These are phyloP conservation scores for Dothistroma septosporum DNA, from an alignment of 2,329 filamentous ascomycete genomes.

Conservation along the genomic window DNA sequence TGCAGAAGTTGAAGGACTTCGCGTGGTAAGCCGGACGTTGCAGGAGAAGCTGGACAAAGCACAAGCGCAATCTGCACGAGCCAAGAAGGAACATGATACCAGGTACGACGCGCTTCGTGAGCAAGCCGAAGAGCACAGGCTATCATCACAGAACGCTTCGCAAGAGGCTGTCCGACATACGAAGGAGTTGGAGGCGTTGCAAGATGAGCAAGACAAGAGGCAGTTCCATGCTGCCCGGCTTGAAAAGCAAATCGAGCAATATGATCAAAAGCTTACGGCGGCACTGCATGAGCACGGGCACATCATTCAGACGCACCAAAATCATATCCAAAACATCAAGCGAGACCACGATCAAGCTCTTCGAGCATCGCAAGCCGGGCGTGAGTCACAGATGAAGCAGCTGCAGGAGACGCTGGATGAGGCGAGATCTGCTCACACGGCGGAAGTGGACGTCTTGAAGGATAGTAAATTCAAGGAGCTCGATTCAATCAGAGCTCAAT, in stretches of 20 bases:
- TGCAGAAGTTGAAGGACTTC: constrained; percentile 13
- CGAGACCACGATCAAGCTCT: constrained; percentile 9
- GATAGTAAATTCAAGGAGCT: neutral
- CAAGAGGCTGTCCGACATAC: constrained; percentile 10
- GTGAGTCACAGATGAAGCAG: constrained; percentile 5
- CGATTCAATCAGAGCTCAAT: neutral
- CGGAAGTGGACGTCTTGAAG: neutral
- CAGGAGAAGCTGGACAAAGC: constrained; percentile 20
- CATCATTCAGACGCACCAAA: neutral
- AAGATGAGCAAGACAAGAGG: constrained; percentile 9
- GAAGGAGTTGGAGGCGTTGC: constrained; percentile 10
- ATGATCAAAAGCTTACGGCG: constrained; percentile 10
- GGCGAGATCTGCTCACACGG: neutral
- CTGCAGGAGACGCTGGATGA: constrained; percentile 1
- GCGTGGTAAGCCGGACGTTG: constrained; percentile 11
- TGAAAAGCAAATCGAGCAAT: constrained; percentile 10
- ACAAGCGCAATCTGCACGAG: constrained; percentile 9
- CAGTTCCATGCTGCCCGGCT: constrained; percentile 6
- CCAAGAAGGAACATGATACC: constrained; percentile 7
- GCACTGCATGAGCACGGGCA: constrained; percentile 7
- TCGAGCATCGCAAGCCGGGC: constrained; percentile 2
- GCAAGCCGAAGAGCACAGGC: constrained; percentile 18
- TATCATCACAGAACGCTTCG: constrained; percentile 11
- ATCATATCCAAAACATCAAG: constrained; percentile 13
- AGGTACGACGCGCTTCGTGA: constrained; percentile 10